These are phyloP conservation scores for Penicillium sp. DNA, from an alignment of 2,329 filamentous ascomycete genomes.

Conservation along the genomic window DNA sequence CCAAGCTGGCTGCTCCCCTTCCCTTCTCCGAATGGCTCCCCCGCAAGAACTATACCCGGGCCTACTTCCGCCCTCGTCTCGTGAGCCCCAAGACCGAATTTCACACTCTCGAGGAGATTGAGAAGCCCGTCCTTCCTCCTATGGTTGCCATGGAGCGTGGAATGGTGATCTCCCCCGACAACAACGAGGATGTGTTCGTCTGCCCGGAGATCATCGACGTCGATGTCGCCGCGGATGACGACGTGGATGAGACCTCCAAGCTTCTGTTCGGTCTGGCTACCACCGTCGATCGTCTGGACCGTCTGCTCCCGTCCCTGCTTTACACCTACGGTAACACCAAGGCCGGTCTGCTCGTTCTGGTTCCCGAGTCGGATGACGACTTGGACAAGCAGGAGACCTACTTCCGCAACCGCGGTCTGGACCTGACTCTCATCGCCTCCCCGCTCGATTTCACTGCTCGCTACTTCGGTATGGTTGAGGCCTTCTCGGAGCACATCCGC, in stretches of 20 bases:
- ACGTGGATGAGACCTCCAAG: conserved; percentile 42
- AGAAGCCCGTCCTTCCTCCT: conserved; percentile 38
- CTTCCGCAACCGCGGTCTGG: conserved; percentile 43
- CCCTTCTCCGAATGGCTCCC: conserved; percentile 43
- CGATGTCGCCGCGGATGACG: conserved; percentile 40
- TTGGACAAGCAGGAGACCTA: conserved; percentile 40
- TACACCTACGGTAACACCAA: conserved; percentile 45
- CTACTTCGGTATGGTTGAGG: conserved; percentile 44
- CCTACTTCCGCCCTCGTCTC: conserved; percentile 41
- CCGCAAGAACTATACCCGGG: conserved; percentile 46
- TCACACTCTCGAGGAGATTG: conserved; percentile 38
- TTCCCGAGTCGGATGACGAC: conserved; percentile 42
- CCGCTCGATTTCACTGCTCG: conserved; percentile 44
- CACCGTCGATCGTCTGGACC: conserved; percentile 43
- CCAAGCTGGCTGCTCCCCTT: conserved; percentile 34
- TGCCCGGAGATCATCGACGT: conserved; percentile 43
- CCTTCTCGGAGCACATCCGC: conserved; percentile 40
- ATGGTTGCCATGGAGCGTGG: conserved; percentile 41
- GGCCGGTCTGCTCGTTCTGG: conserved; percentile 41
- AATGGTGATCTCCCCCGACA: conserved; percentile 36
- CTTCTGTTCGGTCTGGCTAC: conserved; percentile 44
- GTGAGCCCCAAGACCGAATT: conserved; percentile 39
- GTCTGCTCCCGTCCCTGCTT: conserved; percentile 40
- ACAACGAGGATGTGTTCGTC: conserved; percentile 31
- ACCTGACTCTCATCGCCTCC: conserved; percentile 40